These are phyloP conservation scores for Mrakia blollopis DNA, from an alignment of 768 basidiomycete species.

Conservation along the genomic window DNA sequence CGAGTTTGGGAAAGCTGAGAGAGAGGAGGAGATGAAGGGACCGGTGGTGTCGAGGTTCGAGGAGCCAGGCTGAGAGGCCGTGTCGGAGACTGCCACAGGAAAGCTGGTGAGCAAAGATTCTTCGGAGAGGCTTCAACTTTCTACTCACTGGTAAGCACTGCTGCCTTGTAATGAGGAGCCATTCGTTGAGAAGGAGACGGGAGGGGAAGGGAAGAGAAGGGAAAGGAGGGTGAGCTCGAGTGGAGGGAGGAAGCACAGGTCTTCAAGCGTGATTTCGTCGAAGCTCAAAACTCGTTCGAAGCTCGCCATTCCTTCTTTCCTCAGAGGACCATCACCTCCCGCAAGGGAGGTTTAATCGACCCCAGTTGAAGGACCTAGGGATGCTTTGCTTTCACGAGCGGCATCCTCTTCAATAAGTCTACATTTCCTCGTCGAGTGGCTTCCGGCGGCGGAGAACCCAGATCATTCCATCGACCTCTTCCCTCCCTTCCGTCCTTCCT, in stretches of 20 bases:
- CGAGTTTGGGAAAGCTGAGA: background rate
- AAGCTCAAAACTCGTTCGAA: background rate
- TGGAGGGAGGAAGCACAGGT: background rate
- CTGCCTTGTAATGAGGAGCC: slow-evolving; percentile 21
- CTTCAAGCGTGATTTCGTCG: background rate
- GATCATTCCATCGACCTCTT: slow-evolving; percentile 14
- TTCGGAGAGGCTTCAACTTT: slow-evolving; percentile 39
- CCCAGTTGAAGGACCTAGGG: slow-evolving; percentile 7
- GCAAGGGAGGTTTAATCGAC: background rate
- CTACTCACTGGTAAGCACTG: slow-evolving; percentile 43
- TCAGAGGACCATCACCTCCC: background rate
- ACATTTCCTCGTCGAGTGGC: slow-evolving; percentile 16
- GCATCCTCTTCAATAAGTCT: background rate
- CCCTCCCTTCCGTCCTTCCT: background rate
- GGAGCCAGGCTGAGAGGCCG: slow-evolving; percentile 1
- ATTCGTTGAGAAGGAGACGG: background rate
- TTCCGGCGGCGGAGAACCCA: slow-evolving; percentile 26
- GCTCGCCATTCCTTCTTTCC: background rate
- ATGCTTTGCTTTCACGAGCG: background rate
- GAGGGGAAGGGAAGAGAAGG: background rate
- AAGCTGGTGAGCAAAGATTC: background rate
- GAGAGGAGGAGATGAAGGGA: slow-evolving; percentile 23
- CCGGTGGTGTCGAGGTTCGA: slow-evolving; percentile 31
- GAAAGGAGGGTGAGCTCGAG: background rate
- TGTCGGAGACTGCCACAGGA: slow-evolving; percentile 24